These are phyloP conservation scores for Penicillium fuscoglaucum DNA, from an alignment of 2,329 filamentous ascomycete genomes.

Conservation along the genomic window DNA sequence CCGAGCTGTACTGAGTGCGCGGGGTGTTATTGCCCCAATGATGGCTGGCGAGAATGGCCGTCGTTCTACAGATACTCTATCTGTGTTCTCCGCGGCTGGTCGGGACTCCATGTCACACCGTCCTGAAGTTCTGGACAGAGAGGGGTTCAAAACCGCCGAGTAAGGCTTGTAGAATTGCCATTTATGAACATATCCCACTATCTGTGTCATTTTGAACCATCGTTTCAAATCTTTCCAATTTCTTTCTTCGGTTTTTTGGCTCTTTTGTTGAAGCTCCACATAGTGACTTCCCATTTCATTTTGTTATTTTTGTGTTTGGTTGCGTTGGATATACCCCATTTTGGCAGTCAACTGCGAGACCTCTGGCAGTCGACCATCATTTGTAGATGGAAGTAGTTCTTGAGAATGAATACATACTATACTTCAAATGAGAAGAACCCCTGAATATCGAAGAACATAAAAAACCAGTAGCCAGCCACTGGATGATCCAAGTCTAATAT, in stretches of 20 bases:
- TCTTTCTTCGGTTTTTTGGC: background rate
- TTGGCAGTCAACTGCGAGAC: background rate
- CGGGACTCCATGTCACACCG: slow-evolving; percentile 16
- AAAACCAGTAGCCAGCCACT: slow-evolving; percentile 1
- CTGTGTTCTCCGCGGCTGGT: slow-evolving; percentile 13
- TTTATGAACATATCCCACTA: background rate
- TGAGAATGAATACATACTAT: background rate
- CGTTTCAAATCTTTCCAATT: background rate
- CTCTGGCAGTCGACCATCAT: background rate
- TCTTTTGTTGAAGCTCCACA: background rate
- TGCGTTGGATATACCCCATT: slow-evolving; percentile 6
- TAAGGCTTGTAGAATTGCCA: slow-evolving; percentile 15
- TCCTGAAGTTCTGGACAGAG: slow-evolving; percentile 31
- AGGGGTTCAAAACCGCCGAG: slow-evolving; percentile 33
- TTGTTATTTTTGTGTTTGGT: background rate
- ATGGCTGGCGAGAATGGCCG: slow-evolving; percentile 19
- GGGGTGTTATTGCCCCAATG: slow-evolving; percentile 29
- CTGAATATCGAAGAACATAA: background rate
- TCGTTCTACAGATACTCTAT: slow-evolving; percentile 30
- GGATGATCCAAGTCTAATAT: background rate
- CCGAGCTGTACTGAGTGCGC: slow-evolving; percentile 31
- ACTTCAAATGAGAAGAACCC: background rate
- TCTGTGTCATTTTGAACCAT: background rate
- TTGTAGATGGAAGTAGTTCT: background rate
- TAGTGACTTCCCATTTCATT: background rate